Evolutionary conservation across 139 green algal genomes (phyloP), one percentile per base, ranked within the genome.

Genomic region (Chlorella sp.): DNA sequence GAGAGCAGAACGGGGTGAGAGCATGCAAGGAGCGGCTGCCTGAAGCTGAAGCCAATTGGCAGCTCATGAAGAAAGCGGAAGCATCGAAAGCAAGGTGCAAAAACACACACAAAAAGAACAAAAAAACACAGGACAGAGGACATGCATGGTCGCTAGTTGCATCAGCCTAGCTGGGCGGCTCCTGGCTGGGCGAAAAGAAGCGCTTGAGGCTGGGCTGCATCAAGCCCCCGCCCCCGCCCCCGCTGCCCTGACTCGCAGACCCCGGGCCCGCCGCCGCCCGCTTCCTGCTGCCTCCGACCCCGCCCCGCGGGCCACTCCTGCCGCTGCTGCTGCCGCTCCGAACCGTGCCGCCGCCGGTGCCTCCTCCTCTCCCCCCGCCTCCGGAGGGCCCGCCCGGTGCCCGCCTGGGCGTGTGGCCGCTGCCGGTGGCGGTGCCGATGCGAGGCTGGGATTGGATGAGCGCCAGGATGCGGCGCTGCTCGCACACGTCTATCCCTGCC

Each of bases 391-490:
- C n/a, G n/a, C n/a, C n/a, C n/a, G n/a, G n/a, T n/a, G n/a, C n/a
- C n/a, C n/a, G n/a, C n/a, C n/a, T n/a, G n/a, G n/a, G n/a, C n/a
- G n/a, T n/a, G n/a, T 86, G 81, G 69, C 77, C 77, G 16, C 80
- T 48, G 19, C 40, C 2, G 18, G 18, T 4, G 32, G 30, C 42
- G 32, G 81, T 53, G 76, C 48, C 80, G 24, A 21, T 57, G 24
- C 48, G 39, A 57, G 39, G 78, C 26, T 85, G 80, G 0, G 76
- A 34, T 21, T 73, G 36, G 9, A 90, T 90, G 16, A 32, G 28
- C 32, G 26, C 71, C 75, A 95, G 88, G 34, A 95, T 86, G 48
- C 81, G 89, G 42, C 90, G 71, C 88, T 95, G 92, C 90, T 95
- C 90, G 15, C 3, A 81, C 32, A 95, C 48, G 60, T 95, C 92